phyloP scores from a whole-genome alignment of 805 yeast species.

The Starmerella bombi region DNA sequence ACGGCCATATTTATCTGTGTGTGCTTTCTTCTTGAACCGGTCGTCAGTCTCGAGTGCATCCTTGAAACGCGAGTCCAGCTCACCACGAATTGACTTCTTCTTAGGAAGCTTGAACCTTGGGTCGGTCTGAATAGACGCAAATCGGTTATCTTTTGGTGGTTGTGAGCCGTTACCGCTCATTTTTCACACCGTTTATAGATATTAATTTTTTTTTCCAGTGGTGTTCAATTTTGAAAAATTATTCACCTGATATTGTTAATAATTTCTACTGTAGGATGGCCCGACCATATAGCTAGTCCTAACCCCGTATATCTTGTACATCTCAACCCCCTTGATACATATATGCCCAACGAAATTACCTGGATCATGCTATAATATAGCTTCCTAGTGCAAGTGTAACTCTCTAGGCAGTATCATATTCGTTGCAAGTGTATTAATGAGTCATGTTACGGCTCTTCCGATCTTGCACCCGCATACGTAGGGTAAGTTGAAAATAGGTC shows the following conservation, averaged over 20 bases:
- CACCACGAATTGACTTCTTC: slow-evolving; percentile 54
- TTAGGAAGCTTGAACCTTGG: slow-evolving; percentile 76
- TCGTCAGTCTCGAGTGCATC: slow-evolving; percentile 45
- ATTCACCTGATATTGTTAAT: neutral
- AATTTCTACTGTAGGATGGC: no score
- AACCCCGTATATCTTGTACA: no score
- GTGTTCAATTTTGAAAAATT: neutral
- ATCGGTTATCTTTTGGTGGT: slow-evolving; percentile 48
- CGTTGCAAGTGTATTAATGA: no score
- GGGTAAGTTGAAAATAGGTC: no score
- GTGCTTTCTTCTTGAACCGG: slow-evolving; percentile 43
- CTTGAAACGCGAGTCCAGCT: slow-evolving; percentile 77
- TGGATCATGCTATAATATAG: no score
- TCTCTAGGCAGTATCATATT: no score
- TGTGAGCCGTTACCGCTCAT: neutral
- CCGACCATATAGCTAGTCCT: no score
- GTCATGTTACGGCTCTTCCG: no score
- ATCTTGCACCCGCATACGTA: no score
- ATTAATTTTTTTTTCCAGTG: neutral
- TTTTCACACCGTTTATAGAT: neutral
- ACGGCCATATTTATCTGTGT: slow-evolving; percentile 81
- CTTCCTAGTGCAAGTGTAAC: no score
- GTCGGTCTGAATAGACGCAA: slow-evolving; percentile 65
- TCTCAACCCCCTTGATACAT: no score
- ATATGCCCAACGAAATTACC: no score